phyloP scores from a whole-genome alignment of 306 rosid species.

The Vigna angularis region DNA sequence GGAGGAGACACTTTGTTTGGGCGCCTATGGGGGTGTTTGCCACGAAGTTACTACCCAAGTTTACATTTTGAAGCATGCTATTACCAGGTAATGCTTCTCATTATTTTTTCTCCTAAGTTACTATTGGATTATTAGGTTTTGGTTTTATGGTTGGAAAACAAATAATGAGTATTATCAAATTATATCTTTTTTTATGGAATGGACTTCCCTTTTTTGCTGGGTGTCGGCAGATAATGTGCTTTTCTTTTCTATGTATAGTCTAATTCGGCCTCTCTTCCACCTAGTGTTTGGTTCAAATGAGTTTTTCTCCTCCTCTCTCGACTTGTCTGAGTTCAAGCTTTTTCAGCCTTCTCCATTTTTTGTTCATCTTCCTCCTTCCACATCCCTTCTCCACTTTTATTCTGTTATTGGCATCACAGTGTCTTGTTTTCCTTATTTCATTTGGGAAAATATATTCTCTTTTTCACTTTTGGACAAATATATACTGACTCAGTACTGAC shows the following conservation, averaged over 20 bases:
- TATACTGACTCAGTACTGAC: not conserved
- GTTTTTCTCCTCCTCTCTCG: constrained; percentile 12
- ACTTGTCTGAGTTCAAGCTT: too few species aligned
- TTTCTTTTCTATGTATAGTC: not conserved
- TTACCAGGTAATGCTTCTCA: constrained; percentile 71
- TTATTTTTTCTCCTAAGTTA: constrained; percentile 6
- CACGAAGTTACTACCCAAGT: constrained; percentile 77
- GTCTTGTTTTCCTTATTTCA: not conserved
- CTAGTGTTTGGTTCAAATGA: not conserved
- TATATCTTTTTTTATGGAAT: constrained; percentile 12
- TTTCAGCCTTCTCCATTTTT: too few species aligned
- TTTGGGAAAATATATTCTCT: not conserved
- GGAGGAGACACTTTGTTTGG: constrained; percentile 97
- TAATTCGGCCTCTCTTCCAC: not conserved
- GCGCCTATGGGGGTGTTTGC: constrained; percentile 92
- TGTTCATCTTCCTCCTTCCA: too few species aligned
- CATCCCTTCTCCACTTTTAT: too few species aligned
- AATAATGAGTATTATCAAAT: too few species aligned
- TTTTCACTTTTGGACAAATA: constrained; percentile 8
- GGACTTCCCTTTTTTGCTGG: not conserved
- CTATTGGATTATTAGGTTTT: not conserved
- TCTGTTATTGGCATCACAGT: too few species aligned
- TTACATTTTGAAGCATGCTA: constrained; percentile 98
- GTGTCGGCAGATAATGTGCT: not conserved
- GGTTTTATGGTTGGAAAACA: too few species aligned